Evolutionary conservation across 495 filamentous ascomycete genomes (phyloP).

Genomic region (Penicillium riverlandense): DNA sequence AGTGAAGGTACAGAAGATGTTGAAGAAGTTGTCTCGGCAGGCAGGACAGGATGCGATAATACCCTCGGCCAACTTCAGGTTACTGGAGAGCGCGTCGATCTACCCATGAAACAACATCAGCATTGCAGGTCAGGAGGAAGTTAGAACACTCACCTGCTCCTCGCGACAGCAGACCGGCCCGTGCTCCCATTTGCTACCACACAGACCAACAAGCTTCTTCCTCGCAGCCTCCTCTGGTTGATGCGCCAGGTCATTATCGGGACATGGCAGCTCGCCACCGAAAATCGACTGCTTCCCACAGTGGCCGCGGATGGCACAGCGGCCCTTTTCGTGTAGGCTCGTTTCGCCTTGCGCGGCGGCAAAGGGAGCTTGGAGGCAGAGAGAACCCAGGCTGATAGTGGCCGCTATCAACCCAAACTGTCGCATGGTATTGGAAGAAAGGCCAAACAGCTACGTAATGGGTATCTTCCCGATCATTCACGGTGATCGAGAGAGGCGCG

Average conservation of each 20-base stretch:
- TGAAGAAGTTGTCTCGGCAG: constrained; percentile 95
- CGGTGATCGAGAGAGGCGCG: too few species aligned
- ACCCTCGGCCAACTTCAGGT: constrained; percentile 77
- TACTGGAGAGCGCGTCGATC: constrained; percentile 70
- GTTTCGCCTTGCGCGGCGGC: constrained; percentile 40
- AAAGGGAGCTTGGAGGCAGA: constrained; percentile 17
- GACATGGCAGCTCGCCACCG: constrained; percentile 78
- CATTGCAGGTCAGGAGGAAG: not conserved
- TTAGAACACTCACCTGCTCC: constrained; percentile 56
- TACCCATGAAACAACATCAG: constrained; percentile 16
- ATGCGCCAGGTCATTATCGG: constrained; percentile 82
- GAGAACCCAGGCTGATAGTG: constrained; percentile 23
- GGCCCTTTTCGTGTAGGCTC: constrained; percentile 72
- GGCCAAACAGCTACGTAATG: too few species aligned
- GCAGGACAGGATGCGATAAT: constrained; percentile 91
- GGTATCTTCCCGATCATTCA: too few species aligned
- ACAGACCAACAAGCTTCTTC: constrained; percentile 73
- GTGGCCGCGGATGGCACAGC: constrained; percentile 85
- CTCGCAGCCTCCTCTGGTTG: constrained; percentile 62
- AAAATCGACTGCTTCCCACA: constrained; percentile 88
- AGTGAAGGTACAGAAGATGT: constrained; percentile 94
- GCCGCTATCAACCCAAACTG: constrained; percentile 20
- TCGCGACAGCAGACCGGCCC: constrained; percentile 77
- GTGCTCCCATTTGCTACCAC: constrained; percentile 76
- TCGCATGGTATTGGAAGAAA: constrained; percentile 22